Evolutionary conservation across 495 filamentous ascomycete species (phyloP).

Genomic region (Penicillium nucicola): DNA sequence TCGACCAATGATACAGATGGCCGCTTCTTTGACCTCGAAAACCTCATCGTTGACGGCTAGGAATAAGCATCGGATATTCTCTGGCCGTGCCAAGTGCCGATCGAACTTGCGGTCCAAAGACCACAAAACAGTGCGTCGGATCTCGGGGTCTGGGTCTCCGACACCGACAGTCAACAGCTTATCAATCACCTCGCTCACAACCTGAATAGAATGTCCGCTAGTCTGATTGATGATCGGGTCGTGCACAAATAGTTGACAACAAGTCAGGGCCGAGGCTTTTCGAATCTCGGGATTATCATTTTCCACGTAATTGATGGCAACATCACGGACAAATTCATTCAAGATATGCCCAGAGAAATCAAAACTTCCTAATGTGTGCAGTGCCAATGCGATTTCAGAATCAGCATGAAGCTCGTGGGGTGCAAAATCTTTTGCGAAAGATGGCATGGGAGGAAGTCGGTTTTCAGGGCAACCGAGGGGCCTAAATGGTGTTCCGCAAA

Average conservation of each 20-base stretch:
- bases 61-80: constrained; percentile 93
- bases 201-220: constrained; percentile 91
- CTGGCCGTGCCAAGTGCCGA: constrained; percentile 87
- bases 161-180: constrained; percentile 92
- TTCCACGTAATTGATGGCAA: constrained; percentile 96
- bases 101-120: constrained; percentile 93
- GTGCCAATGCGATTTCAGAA: constrained; percentile 82
- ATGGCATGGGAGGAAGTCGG: constrained; percentile 62
- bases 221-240: constrained; percentile 98
- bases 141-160: constrained; percentile 84
- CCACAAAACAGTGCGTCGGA: constrained; percentile 79
- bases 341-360: constrained; percentile 92
- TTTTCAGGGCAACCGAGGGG: constrained; percentile 84
- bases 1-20: constrained; percentile 93
- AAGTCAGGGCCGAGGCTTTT: constrained; percentile 91
- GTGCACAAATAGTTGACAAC: constrained; percentile 92
- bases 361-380: constrained; percentile 93
- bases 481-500: constrained; percentile 87
- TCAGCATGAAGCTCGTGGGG: constrained; percentile 65
- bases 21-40: constrained; percentile 87
- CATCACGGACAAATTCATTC: constrained; percentile 97
- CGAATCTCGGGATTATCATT: constrained; percentile 91
- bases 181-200: constrained; percentile 96
- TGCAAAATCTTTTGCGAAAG: constrained; percentile 83
- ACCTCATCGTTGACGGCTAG: constrained; percentile 94